Evolutionary conservation across 2,329 filamentous ascomycete species (phyloP), one percentile per base, ranked within the genome.

Genomic region (Coniochaeta ligniaria): DNA sequence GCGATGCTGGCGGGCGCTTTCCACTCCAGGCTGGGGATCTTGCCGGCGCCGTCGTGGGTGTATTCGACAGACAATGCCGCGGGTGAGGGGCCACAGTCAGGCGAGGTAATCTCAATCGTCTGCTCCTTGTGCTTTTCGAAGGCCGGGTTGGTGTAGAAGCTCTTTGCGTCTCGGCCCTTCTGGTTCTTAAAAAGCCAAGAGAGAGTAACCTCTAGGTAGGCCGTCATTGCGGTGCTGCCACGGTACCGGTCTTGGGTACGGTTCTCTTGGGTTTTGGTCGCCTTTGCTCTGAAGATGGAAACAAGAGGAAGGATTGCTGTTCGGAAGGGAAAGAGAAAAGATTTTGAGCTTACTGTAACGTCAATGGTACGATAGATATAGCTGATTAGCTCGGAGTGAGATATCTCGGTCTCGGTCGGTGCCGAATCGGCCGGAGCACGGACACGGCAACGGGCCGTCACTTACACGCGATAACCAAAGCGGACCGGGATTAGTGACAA

Each of bases 1-100:
- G 66, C 65, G 8, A 71, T 60, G 1, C 68, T 68, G 4, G 67
- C 64, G 3, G 72, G 69, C 11, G 66, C 65, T 6, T 73, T 67
- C 78, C 78, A 82, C 43, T 64, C 66, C 26, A 81, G 61, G 6
- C 70, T 69, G 0, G 80, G 78, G 41, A 80, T 73, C 20, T 65
- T 71, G 3, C 73, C 76, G 9, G 64, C 66, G 6, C 73, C 78
- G 22, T 75, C 75, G 55, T 63, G 62, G 28, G 75, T 76, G 65
- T 78, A 75, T 43, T 75, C 73, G 33, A 67, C 66, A 8, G 63
- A 62, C 35, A 81, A 65, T 4, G 67, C 68, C 33, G 74, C 70
- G 31, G 71, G 71, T 17, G 70, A 71, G n/a, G 66, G 63, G 9
- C 76, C 77, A 64, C 74, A 73, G 58, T 77, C 76, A 16, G 74